phyloP scores from a whole-genome alignment of 352 stramenopile genomes.

The Phytopythium kandeliae region DNA sequence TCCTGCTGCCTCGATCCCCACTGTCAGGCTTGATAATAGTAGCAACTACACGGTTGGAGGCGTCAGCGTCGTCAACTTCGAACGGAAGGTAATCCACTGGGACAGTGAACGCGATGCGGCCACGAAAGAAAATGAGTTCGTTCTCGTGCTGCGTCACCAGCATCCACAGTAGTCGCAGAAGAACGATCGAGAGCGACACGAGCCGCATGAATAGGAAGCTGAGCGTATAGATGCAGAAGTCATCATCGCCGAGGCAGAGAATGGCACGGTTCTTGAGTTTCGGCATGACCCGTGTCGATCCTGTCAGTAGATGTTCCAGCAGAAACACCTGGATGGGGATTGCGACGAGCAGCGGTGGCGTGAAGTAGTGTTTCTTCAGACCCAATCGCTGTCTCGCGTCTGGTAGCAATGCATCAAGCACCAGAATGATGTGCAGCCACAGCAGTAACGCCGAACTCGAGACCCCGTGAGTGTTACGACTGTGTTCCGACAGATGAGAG shows the following conservation, averaged over 20 bases:
- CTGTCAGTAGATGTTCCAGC: background rate
- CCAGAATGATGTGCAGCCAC: background rate
- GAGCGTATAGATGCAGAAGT: constrained; percentile 3
- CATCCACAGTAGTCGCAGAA: background rate
- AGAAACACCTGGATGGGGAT: background rate
- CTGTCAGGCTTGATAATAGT: background rate
- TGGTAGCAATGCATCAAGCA: background rate
- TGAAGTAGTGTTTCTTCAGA: background rate
- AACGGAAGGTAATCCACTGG: constrained; percentile 1
- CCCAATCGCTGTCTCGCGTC: background rate
- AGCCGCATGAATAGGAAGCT: constrained; percentile 6
- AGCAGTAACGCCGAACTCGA: background rate
- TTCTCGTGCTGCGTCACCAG: background rate
- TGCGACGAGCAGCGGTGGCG: background rate
- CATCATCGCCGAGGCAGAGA: background rate
- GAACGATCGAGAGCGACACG: background rate
- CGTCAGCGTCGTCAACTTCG: background rate
- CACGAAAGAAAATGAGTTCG: constrained; percentile 3
- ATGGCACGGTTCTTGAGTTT: constrained; percentile 1
- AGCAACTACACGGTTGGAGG: background rate
- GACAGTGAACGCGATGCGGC: constrained; percentile 1
- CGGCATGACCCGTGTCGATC: background rate
- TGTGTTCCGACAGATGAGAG: background rate
- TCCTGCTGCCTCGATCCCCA: background rate
- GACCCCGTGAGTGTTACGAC: background rate